Evolutionary conservation across 2,329 filamentous ascomycete species (phyloP).

Genomic region (Hansfordia pulvinata): DNA sequence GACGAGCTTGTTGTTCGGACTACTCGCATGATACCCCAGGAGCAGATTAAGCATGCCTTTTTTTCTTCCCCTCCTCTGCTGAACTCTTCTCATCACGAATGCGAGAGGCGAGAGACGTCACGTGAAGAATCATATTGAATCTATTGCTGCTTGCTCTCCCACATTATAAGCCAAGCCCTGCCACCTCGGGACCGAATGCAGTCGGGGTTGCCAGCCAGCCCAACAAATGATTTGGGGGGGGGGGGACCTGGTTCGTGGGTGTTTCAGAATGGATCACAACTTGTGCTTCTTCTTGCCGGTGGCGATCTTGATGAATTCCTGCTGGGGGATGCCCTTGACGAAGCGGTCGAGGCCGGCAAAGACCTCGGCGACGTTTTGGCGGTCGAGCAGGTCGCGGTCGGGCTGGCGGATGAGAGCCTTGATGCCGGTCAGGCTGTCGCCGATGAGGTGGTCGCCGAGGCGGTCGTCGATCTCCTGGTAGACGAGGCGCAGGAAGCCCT

Average conservation of each 20-base stretch:
- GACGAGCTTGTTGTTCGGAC: constrained; percentile 68
- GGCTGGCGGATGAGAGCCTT: constrained; percentile 71
- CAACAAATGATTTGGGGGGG: too few relatives aligned
- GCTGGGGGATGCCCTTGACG: constrained; percentile 65
- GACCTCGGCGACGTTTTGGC: constrained; percentile 70
- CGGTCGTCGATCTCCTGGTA: constrained; percentile 68
- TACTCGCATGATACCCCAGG: constrained; percentile 37
- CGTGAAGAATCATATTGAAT: too few relatives aligned
- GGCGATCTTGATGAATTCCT: constrained; percentile 77
- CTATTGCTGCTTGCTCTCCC: too few relatives aligned
- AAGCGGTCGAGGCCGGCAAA: constrained; percentile 79
- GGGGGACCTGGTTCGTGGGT: too few relatives aligned
- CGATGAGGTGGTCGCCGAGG: constrained; percentile 66
- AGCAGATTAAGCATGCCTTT: neutral
- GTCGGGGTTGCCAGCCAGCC: too few relatives aligned
- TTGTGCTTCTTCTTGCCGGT: constrained; percentile 90
- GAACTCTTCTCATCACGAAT: too few relatives aligned
- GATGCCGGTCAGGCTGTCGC: constrained; percentile 67
- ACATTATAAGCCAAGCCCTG: too few relatives aligned
- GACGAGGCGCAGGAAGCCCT: constrained; percentile 58
- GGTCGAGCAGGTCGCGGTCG: constrained; percentile 58
- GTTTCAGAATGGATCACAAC: constrained; percentile 38
- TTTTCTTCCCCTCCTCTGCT: too few relatives aligned
- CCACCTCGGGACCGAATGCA: too few relatives aligned
- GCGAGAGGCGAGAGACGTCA: too few relatives aligned